Evolutionary conservation across 352 stramenopile genomes (phyloP), one percentile per base, ranked within the genome.

Genomic region (Hyaloperonospora brassicae): DNA sequence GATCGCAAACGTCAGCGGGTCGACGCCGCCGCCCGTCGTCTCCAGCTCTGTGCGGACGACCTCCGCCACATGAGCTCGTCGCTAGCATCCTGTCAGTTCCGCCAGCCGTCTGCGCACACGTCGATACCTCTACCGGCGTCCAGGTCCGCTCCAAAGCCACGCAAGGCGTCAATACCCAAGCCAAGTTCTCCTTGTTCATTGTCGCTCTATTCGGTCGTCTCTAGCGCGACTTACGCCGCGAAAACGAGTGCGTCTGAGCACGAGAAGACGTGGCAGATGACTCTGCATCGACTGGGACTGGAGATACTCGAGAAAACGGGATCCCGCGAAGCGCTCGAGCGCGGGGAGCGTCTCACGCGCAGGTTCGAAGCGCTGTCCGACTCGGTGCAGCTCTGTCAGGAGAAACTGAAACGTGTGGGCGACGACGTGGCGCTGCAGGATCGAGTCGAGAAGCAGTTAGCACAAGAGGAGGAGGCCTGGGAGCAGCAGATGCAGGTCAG

Each of bases 401-500:
- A 42, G n/a, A 42, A 42, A 21, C n/a, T 42, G 36, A 5, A 11
- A 21, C 11, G 36, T 21, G 36, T 21, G 5, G 64, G 51, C 14
- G 72, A 71, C 52, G 70, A 79, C n/a, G 59, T 72, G 36, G 49
- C 61, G 7, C 31, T 87, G 27, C 77, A 79, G 47, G 68, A 84
- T 34, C 70, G 71, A 57, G 63, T 86, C 31, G 73, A 85, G 55
- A 65, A 47, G 50, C 73, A 81, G n/a, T 45, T 86, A 17, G 75
- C 75, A 11, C 59, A 67, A 25, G 75, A 84, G 46, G 77, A 87
- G 55, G 55, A 53, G 30, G 72, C 62, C 45, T 87, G 77, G 77
- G 74, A 86, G 47, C 61, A 68, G 55, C 67, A 80, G 43, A 84
- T 87, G 63, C 70, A 81, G 46, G 47, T 61, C 38, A 64, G 68